Percentiles rank a stretch among this genome's conserved stretches.
These are phyloP conservation scores for Allium cepa DNA, from an alignment of 106 monocot species.

Conservation along the genomic window DNA sequence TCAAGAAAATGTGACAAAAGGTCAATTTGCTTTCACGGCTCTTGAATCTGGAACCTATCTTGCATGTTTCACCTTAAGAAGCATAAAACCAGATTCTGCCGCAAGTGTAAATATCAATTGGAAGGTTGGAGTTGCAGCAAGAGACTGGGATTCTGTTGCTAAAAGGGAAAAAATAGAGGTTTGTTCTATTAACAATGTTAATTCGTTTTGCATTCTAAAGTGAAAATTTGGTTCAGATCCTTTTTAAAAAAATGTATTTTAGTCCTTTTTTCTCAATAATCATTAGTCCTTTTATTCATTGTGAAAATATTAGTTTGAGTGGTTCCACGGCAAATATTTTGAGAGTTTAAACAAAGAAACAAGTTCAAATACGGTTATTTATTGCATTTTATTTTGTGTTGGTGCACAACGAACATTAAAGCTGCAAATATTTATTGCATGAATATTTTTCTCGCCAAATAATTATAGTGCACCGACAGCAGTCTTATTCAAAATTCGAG, in stretches of 20 bases:
- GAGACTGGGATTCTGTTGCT: slow-evolving; percentile 9
- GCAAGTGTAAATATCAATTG: slow-evolving; percentile 10
- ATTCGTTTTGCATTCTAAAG: too few relatives aligned
- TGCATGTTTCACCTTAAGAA: slow-evolving; percentile 4
- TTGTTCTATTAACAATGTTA: not conserved
- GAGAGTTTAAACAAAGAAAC: too few relatives aligned
- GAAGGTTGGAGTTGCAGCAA: slow-evolving; percentile 9
- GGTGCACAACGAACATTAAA: too few relatives aligned
- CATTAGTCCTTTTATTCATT: not conserved
- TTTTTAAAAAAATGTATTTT: not conserved
- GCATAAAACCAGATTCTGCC: not conserved
- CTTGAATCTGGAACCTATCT: slow-evolving; percentile 8
- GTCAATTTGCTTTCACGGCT: slow-evolving; percentile 13
- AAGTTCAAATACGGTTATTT: too few relatives aligned
- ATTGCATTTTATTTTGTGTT: too few relatives aligned
- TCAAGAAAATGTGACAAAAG: slow-evolving; percentile 5
- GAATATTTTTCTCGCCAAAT: too few relatives aligned
- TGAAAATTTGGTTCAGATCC: not conserved
- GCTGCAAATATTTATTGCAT: too few relatives aligned
- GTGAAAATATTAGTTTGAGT: too few relatives aligned
- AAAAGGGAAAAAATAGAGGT: slow-evolving; percentile 9
- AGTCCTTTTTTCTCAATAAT: not conserved
- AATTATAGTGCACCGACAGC: too few relatives aligned
- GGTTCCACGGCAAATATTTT: too few relatives aligned
- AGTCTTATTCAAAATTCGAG: too few relatives aligned